Percentiles rank a stretch among this genome's conserved stretches.
Conservation (phyloP, 2,329 filamentous ascomycete genomes). For the Neocatenulostroma microsporum region DNA sequence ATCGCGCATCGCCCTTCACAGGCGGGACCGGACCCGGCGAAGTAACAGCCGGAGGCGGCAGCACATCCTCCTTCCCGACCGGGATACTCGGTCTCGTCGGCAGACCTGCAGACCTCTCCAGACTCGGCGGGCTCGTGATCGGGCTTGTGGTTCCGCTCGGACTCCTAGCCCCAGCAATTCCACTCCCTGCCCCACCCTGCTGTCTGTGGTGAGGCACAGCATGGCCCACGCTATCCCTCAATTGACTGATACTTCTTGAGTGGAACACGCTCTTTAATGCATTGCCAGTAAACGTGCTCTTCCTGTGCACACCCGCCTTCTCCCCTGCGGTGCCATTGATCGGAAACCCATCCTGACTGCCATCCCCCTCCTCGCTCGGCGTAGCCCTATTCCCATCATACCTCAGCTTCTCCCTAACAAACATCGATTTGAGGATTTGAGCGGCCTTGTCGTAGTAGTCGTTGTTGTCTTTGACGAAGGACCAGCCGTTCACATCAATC, state of each 20-base stretch:
- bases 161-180: too few species aligned
- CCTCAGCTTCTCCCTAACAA: slow-evolving; percentile 68
- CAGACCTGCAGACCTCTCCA: slow-evolving; percentile 27
- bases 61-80: slow-evolving; percentile 18
- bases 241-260: slow-evolving; percentile 56
- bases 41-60: slow-evolving; percentile 28
- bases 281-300: slow-evolving; percentile 23
- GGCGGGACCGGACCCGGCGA: too few species aligned
- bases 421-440: slow-evolving; percentile 77
- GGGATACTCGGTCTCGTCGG: slow-evolving; percentile 12
- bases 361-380: slow-evolving; percentile 20
- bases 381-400: slow-evolving; percentile 38
- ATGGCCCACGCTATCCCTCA: slow-evolving; percentile 37
- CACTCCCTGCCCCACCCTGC: too few species aligned
- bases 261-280: slow-evolving; percentile 54
- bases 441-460: slow-evolving; percentile 94
- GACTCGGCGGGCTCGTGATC: slow-evolving; percentile 36
- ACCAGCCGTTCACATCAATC: slow-evolving; percentile 99
- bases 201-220: slow-evolving; percentile 17
- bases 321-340: too few species aligned
- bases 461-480: slow-evolving; percentile 98
- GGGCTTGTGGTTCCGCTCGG: slow-evolving; percentile 31
- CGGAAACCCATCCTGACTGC: too few species aligned
- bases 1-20: background rate
- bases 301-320: too few species aligned